Conservation (phyloP, 495 filamentous ascomycete genomes). For the Xylaria flabelliformis region DNA sequence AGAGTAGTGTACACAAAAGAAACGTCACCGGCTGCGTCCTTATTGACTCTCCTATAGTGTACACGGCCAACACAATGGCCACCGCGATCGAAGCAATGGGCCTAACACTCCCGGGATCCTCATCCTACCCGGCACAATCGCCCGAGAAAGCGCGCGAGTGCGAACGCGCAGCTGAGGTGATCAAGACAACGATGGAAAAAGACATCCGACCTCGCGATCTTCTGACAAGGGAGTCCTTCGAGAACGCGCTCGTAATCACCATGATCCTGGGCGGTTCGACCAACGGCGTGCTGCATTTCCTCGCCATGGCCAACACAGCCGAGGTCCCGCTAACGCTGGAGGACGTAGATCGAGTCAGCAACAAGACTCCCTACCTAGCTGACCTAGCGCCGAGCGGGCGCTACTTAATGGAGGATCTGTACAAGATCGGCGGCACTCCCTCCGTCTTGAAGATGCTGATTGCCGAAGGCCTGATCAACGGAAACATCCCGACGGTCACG, state of each 20-base stretch:
- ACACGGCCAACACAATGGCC: constrained; percentile 97
- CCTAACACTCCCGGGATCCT: constrained; percentile 85
- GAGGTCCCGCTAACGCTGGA: constrained; percentile 83
- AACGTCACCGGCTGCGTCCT: background rate
- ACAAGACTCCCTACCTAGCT: constrained; percentile 93
- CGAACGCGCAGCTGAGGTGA: constrained; percentile 82
- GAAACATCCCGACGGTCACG: constrained; percentile 86
- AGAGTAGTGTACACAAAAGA: background rate
- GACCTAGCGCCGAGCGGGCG: constrained; percentile 87
- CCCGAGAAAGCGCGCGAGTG: constrained; percentile 94
- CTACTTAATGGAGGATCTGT: constrained; percentile 95
- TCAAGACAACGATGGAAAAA: constrained; percentile 82
- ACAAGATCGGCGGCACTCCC: constrained; percentile 88
- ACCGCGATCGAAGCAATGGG: constrained; percentile 97
- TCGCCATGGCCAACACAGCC: constrained; percentile 93
- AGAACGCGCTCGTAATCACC: constrained; percentile 91
- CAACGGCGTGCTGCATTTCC: constrained; percentile 91
- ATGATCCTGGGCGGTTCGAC: constrained; percentile 92
- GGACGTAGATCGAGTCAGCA: constrained; percentile 84
- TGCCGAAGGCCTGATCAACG: constrained; percentile 81
- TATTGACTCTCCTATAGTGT: constrained; percentile 60
- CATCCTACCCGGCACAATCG: constrained; percentile 83
- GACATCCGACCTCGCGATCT: constrained; percentile 86
- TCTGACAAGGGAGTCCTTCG: constrained; percentile 83
- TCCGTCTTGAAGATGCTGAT: constrained; percentile 92